These are phyloP conservation scores for Rutstroemia sydowiana DNA, from an alignment of 2,329 filamentous ascomycete genomes.

Conservation along the genomic window DNA sequence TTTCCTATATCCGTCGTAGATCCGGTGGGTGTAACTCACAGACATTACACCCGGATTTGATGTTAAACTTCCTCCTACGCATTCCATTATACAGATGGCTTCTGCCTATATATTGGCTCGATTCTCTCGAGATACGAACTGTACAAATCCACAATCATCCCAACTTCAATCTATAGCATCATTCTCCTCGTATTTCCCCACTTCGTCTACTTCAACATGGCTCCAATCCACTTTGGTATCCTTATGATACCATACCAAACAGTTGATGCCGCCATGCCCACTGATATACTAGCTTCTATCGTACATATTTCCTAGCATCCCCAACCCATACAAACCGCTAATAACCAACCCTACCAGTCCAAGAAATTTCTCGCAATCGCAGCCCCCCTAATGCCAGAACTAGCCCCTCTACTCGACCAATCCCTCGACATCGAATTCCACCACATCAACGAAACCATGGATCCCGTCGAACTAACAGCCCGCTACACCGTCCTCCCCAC, in stretches of 20 bases:
- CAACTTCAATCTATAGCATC: background rate
- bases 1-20: background rate
- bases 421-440: constrained; percentile 22
- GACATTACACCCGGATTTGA: too few relatives aligned
- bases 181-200: background rate
- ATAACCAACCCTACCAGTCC: background rate
- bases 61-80: too few relatives aligned
- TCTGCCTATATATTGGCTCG: background rate
- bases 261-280: constrained; percentile 22
- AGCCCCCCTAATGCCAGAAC: background rate
- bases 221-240: constrained; percentile 23
- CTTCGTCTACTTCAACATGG: constrained; percentile 9
- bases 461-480: constrained; percentile 15
- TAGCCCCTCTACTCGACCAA: constrained; percentile 10
- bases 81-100: background rate
- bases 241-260: constrained; percentile 24
- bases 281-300: constrained; percentile 22
- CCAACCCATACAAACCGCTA: background rate
- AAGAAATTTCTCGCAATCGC: background rate
- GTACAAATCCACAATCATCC: background rate
- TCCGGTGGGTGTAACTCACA: background rate
- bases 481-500: constrained; percentile 15
- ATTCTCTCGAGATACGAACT: background rate
- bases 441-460: constrained; percentile 22
- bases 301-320: constrained; percentile 9